A percentile compares a stretch with the other conserved stretches of the same genome.
These are phyloP conservation scores for Dalbergia oliveri DNA, from an alignment of 306 rosid genomes.

Conservation along the genomic window DNA sequence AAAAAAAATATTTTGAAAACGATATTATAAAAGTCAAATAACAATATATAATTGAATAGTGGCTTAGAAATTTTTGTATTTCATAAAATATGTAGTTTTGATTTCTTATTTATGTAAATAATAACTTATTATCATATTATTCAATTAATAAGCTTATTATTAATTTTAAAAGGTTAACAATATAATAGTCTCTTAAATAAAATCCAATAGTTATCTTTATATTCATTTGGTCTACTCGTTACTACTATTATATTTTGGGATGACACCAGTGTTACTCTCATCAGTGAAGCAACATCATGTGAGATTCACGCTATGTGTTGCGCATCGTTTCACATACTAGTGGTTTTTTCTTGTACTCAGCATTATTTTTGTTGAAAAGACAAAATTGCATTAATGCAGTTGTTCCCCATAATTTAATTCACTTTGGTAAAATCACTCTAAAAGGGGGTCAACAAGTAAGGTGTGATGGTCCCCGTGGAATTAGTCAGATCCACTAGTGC, in stretches of 20 bases:
- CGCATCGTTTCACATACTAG: not conserved
- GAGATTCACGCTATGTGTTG: conserved; percentile 16
- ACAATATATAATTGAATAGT: no score
- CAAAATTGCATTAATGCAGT: conserved; percentile 4
- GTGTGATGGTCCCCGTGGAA: conserved; percentile 7
- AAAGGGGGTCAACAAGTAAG: conserved; percentile 18
- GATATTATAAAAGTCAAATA: not conserved
- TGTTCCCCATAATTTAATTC: conserved; percentile 3
- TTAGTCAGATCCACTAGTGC: not conserved
- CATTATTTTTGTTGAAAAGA: not conserved
- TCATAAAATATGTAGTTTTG: no score
- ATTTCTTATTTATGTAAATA: no score
- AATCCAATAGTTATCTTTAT: not conserved
- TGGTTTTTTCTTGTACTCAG: not conserved
- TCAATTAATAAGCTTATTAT: no score
- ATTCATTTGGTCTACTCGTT: no score
- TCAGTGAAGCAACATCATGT: conserved; percentile 4
- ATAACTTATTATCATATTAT: no score
- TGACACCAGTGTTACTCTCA: conserved; percentile 17
- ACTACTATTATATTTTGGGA: not conserved
- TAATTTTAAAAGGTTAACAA: no score
- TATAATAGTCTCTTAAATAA: no score
- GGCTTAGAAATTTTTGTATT: no score
- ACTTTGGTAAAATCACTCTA: not conserved
- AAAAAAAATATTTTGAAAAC: not conserved